phyloP scores from a whole-genome alignment of 2,329 filamentous ascomycete species.

The Verticillium longisporum region DNA sequence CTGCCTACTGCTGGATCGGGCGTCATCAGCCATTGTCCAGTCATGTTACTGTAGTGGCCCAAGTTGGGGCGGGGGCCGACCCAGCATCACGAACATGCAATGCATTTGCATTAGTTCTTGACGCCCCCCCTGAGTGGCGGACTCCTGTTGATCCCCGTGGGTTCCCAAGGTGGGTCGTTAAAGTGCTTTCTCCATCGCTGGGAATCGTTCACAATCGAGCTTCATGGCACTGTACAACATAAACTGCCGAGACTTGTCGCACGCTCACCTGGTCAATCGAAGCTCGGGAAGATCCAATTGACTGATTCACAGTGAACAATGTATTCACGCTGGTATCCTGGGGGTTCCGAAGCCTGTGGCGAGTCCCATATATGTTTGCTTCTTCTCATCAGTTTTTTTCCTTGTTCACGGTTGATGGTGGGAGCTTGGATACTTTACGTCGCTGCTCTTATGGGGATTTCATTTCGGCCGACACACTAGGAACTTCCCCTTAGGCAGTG shows the following conservation, averaged over 20 bases:
- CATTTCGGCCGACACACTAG: background rate
- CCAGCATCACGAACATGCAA: background rate
- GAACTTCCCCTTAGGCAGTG: conserved; percentile 3
- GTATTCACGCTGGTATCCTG: background rate
- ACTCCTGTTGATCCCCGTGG: background rate
- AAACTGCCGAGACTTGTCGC: background rate
- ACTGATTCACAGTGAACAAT: background rate
- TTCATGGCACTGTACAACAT: background rate
- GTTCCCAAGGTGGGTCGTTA: background rate
- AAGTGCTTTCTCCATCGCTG: background rate
- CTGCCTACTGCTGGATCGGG: background rate
- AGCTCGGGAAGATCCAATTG: background rate
- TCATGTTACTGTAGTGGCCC: background rate
- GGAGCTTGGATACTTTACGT: conserved; percentile 6
- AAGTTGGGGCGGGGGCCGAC: background rate
- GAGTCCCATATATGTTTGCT: conserved; percentile 8
- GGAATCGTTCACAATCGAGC: background rate
- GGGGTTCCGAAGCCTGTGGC: background rate
- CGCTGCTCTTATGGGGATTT: conserved; percentile 4
- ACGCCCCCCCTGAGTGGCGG: background rate
- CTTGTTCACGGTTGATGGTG: conserved; percentile 7
- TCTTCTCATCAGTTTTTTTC: conserved; percentile 1
- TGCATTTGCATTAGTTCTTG: background rate
- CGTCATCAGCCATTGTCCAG: background rate
- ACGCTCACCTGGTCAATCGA: background rate